Conservation (phyloP, 2,329 filamentous ascomycete genomes). For the Aspergillus ruber region DNA sequence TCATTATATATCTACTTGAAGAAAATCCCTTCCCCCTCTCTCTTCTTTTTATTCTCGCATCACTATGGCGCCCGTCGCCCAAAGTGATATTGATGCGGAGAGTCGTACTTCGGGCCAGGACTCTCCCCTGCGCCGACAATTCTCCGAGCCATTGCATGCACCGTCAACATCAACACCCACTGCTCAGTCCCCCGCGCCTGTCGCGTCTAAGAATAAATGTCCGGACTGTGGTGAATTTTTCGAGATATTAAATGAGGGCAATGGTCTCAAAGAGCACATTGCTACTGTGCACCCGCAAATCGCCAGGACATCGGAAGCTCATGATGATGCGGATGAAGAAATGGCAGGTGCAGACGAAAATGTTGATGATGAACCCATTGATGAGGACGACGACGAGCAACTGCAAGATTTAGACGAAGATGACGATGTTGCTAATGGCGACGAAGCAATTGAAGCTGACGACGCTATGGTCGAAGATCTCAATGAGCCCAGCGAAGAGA, state of each 20-base stretch:
- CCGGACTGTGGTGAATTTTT: slow-evolving; percentile 32
- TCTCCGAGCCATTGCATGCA: slow-evolving; percentile 31
- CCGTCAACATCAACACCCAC: slow-evolving; percentile 30
- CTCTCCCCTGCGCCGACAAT: slow-evolving; percentile 32
- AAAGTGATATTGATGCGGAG: slow-evolving; percentile 29
- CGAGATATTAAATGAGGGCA: slow-evolving; percentile 19
- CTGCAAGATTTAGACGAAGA: slow-evolving; percentile 11
- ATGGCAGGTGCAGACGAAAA: slow-evolving; percentile 12
- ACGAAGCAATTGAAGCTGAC: slow-evolving; percentile 5
- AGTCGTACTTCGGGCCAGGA: slow-evolving; percentile 32
- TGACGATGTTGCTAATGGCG: slow-evolving; percentile 11
- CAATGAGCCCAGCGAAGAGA: slow-evolving; percentile 10
- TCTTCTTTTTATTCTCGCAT: background rate
- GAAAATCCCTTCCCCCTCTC: background rate
- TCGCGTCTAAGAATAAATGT: slow-evolving; percentile 24
- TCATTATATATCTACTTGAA: no score
- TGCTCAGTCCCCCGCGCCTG: slow-evolving; percentile 27
- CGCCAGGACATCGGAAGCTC: slow-evolving; percentile 16
- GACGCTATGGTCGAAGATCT: slow-evolving; percentile 7
- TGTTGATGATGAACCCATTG: slow-evolving; percentile 12
- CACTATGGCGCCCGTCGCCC: slow-evolving; percentile 29
- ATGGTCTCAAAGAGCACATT: slow-evolving; percentile 28
- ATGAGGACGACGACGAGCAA: slow-evolving; percentile 11
- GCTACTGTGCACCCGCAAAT: slow-evolving; percentile 27
- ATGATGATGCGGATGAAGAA: slow-evolving; percentile 19